A percentile compares a stretch with the other conserved stretches of the same genome.
phyloP scores from a whole-genome alignment of 768 basidiomycete species.

The Suillus fuscotomentosus region DNA sequence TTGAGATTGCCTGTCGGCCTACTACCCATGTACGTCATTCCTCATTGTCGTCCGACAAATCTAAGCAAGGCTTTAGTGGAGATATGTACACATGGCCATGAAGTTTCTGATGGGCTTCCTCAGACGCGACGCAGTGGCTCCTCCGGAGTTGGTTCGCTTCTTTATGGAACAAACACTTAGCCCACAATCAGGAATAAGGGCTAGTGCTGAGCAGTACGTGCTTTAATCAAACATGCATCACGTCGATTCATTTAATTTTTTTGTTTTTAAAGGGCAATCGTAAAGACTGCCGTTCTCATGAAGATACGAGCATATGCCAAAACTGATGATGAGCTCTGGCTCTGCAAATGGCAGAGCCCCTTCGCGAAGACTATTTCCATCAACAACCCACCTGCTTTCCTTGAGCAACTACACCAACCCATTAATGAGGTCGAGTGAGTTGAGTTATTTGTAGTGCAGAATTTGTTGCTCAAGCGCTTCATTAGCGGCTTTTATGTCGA shows the following conservation, averaged over 20 bases:
- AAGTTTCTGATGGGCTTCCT: conserved; percentile 61
- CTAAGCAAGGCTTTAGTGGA: conserved; percentile 53
- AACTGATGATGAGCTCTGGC: conserved; percentile 67
- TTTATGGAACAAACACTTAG: conserved; percentile 67
- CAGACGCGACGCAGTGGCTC: conserved; percentile 56
- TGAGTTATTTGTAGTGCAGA: background rate
- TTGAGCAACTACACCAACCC: conserved; percentile 44
- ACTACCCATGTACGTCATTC: conserved; percentile 66
- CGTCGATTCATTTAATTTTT: background rate
- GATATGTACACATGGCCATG: conserved; percentile 73
- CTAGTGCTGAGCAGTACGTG: conserved; percentile 60
- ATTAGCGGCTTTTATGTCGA: conserved; percentile 61
- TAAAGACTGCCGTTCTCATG: conserved; percentile 63
- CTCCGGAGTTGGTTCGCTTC: conserved; percentile 56
- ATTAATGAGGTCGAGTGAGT: conserved; percentile 36
- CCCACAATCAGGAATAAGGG: conserved; percentile 67
- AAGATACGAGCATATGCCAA: conserved; percentile 75
- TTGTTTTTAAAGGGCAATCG: conserved; percentile 49
- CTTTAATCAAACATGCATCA: background rate
- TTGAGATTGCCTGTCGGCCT: conserved; percentile 57
- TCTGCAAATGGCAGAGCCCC: conserved; percentile 70
- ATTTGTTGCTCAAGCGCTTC: conserved; percentile 4
- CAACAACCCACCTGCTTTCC: conserved; percentile 47
- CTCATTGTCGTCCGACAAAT: conserved; percentile 1
- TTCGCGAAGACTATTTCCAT: conserved; percentile 46